These are phyloP conservation scores for Penicillium antarcticum DNA, from an alignment of 495 filamentous ascomycete genomes.

Conservation along the genomic window DNA sequence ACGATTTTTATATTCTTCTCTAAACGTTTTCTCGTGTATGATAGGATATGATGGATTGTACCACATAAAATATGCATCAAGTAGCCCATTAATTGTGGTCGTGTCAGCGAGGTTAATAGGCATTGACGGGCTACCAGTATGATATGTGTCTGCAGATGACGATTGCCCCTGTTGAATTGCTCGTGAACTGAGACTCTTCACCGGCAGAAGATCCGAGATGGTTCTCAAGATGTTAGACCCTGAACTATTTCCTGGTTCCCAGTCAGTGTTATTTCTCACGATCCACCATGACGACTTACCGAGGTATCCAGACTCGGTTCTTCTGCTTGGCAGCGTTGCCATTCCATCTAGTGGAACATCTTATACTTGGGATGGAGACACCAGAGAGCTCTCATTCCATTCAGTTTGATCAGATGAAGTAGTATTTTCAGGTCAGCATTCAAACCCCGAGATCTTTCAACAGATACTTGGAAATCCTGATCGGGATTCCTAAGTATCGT, in stretches of 20 bases:
- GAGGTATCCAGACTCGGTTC: constrained; percentile 18
- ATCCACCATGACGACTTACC: constrained; percentile 3
- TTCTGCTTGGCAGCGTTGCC: constrained; percentile 16
- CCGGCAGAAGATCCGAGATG: constrained; percentile 13
- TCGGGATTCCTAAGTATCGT: not conserved
- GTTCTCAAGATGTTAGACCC: constrained; percentile 13
- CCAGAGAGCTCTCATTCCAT: constrained; percentile 17
- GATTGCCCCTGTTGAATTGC: not conserved
- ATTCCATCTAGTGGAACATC: constrained; percentile 18
- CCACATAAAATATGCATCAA: constrained; percentile 23
- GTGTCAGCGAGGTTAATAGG: constrained; percentile 2
- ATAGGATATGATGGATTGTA: constrained; percentile 21
- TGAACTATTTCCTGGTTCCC: constrained; percentile 15
- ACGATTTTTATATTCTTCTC: constrained; percentile 7
- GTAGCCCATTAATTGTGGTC: constrained; percentile 5
- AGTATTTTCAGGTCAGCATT: not conserved
- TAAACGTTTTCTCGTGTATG: constrained; percentile 23
- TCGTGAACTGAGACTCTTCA: not conserved
- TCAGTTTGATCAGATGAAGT: constrained; percentile 11
- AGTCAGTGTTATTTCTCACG: not conserved
- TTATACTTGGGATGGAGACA: constrained; percentile 1
- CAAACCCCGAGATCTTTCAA: not conserved
- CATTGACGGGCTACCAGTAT: not conserved
- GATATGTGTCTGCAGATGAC: not conserved
- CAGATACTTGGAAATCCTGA: not conserved